Base-by-base conservation (phyloP, 805 yeast species). In the Candida tallmaniae region DNA sequence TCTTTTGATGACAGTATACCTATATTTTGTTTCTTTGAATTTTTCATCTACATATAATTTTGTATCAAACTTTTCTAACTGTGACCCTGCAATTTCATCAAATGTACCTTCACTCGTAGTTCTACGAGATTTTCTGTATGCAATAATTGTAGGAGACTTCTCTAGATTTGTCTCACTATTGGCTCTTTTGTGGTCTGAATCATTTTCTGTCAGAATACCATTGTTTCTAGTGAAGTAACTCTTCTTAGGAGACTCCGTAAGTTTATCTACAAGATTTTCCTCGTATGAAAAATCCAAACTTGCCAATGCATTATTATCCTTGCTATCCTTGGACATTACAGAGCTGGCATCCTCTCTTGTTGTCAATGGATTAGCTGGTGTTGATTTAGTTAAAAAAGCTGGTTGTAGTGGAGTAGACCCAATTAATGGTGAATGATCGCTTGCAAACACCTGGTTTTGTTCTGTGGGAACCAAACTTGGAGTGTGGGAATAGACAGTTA, bases 1-100 rank as follows among this genome's bases (percentile, higher is more conserved):
- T 35, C 94, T 65, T 31, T 70, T 70, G 35, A 68, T 67, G 2
- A 79, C 62, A 1, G 96, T 87, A 50, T 69, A 83, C 34, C 79
- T 66, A 50, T 76, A 80, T 10, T 60, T 65, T 0, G 90, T 76
- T 40, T 71, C 77, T 22, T 70, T 58, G 47, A 62, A 81, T 40
- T 62, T 68, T 44, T 80, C 86, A 34, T 74, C 80, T 5, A 68
- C 68, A 48, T 80, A 83, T 6, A 73, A 49, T 35, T 61, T 69
- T 4, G 62, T 49, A 44, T 73, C 77, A 36, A 27, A 56, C 19
- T 44, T 48, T 2, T 49, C 51, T 8, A 15, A 28, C 2, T 29
- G 25, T 6, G 44, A 34, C 10, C 43, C 44, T 6, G 40, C 13
- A 5, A 45, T 36, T 12, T 36, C 42, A 20, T 42, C 45, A 30